A percentile compares a stretch with the other conserved stretches of the same genome.
These are phyloP conservation scores for Puya raimondii DNA, from an alignment of 176 grass and related monocot genomes.

Conservation along the genomic window DNA sequence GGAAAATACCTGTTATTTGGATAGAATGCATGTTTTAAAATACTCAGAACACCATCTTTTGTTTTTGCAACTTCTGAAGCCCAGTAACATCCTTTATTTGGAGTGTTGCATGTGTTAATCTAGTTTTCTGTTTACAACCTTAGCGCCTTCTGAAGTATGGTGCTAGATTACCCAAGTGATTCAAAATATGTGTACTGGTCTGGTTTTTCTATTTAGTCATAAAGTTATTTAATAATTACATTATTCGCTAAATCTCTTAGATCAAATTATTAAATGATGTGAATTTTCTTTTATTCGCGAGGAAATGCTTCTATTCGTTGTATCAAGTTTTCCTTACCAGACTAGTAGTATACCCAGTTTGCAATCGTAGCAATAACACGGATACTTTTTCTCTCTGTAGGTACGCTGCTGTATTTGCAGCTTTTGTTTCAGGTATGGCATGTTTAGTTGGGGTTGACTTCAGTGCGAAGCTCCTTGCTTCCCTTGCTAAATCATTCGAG, in stretches of 20 bases:
- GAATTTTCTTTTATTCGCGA: too few species aligned
- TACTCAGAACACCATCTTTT: too few species aligned
- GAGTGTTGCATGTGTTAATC: neutral
- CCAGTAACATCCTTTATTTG: neutral
- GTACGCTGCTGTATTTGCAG: constrained; percentile 78
- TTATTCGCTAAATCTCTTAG: too few species aligned
- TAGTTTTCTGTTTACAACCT: neutral
- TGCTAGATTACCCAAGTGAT: too few species aligned
- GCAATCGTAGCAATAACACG: constrained; percentile 15
- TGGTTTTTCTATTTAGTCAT: too few species aligned
- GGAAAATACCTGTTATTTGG: too few species aligned
- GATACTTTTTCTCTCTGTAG: constrained; percentile 28
- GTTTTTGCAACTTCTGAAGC: neutral
- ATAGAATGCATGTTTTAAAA: too few species aligned
- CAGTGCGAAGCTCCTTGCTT: constrained; percentile 72
- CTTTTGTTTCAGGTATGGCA: constrained; percentile 91
- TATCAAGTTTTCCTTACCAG: neutral
- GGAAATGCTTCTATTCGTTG: too few species aligned
- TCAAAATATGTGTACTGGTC: too few species aligned
- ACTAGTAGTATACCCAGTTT: neutral
- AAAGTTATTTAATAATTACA: too few species aligned
- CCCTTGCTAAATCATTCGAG: constrained; percentile 74
- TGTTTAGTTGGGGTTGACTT: constrained; percentile 87
- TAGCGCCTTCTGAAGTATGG: neutral
- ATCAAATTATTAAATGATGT: too few species aligned